Base-by-base conservation (phyloP, 345 rosid genomes). In the Physaria fendleri region DNA sequence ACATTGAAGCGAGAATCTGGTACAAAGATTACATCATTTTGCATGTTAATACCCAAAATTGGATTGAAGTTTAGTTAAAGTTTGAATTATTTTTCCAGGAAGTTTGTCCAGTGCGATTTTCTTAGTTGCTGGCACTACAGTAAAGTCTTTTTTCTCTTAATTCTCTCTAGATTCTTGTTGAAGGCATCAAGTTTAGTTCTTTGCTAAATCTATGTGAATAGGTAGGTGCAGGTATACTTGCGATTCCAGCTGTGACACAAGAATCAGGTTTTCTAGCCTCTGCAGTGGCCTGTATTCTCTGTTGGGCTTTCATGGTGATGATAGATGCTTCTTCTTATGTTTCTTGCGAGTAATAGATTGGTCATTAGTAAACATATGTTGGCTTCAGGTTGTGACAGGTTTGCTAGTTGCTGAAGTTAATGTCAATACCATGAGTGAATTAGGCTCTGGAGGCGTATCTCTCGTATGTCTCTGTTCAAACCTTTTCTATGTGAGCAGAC, bases 181-280 rank as follows among this genome's bases (percentile, higher is more conserved):
- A 42, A 62, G 15, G 5, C 11, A 34, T 9, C 52, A 54, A 14
- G 2, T 8, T 18, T 28, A n/a, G 16, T 22, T 25, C n/a, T 50
- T 0, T 17, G 5, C 2, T 47, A 13, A 47, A n/a, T 30, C 12
- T 52, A 25, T 24, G 30, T 57, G 66, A 23, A 43, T 46, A 91
- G 98, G 82, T 91, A 15, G 98, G 98, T 72, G 96, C 98, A 18
- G 98, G 96, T 61, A 85, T 88, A 53, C 90, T 88, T 5, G 96
- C 98, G 0, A 84, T 91, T 79, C 96, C 96, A 53, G 87, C 98
- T 0, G 96, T 91, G 48, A 88, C 98, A 3, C 95, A 78, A 77
- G 95, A 91, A 69, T 68, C 96, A 47, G 96, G 96, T 6, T 91
- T 91, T 59, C 32, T 88, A 51, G 95, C 92, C 53, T 91, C 96